phyloP scores from a whole-genome alignment of 148 eudicot species.

The Chenopodium formosanum region DNA sequence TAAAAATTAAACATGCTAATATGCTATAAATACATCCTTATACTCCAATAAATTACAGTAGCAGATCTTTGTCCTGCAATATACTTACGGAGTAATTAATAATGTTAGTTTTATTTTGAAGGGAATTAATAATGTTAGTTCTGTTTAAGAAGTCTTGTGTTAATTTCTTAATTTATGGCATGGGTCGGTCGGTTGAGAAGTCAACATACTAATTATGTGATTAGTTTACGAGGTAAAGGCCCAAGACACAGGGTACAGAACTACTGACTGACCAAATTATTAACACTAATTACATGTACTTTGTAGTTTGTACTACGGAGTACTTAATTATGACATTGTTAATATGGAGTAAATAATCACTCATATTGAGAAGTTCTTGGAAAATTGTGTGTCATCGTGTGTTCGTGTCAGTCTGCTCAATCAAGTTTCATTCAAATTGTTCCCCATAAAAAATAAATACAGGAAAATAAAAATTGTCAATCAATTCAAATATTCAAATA shows the following conservation, averaged over 20 bases:
- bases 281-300: too few relatives aligned
- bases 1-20: too few relatives aligned
- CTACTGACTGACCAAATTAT: neutral
- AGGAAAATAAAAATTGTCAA: too few relatives aligned
- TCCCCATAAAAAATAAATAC: too few relatives aligned
- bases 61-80: constrained; percentile 14
- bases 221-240: neutral
- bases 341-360: too few relatives aligned
- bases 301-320: too few relatives aligned
- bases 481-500: too few relatives aligned
- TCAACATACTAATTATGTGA: neutral
- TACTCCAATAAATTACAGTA: neutral
- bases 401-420: too few relatives aligned
- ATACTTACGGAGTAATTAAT: neutral
- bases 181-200: neutral
- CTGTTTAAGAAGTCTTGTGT: neutral
- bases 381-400: too few relatives aligned
- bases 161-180: neutral
- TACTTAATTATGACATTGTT: neutral
- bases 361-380: too few relatives aligned
- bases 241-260: neutral
- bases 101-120: neutral
- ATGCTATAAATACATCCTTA: too few relatives aligned
- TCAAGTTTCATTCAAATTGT: too few relatives aligned
- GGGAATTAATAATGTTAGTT: neutral